Evolutionary conservation across 2,329 filamentous ascomycete species (phyloP).

Genomic region (Sclerotinia borealis): DNA sequence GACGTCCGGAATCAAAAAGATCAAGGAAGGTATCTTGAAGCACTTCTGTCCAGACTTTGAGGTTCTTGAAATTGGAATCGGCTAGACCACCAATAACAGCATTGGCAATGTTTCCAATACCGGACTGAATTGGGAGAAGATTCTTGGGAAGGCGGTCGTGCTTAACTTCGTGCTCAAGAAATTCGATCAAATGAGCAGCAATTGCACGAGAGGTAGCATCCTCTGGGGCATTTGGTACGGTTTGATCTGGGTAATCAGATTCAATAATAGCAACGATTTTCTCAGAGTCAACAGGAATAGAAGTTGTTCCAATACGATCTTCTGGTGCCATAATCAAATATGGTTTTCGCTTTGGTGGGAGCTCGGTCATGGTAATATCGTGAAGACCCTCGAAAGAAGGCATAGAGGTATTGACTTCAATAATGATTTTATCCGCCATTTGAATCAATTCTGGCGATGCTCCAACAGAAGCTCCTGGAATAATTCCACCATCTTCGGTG

Average conservation of each 20-base stretch:
- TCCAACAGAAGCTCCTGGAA: slow-evolving; percentile 79
- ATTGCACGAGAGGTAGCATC: slow-evolving; percentile 69
- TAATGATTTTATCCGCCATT: slow-evolving; percentile 89
- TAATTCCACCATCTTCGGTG: slow-evolving; percentile 81
- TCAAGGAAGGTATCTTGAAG: slow-evolving; percentile 88
- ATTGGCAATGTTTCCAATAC: slow-evolving; percentile 91
- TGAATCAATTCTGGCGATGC: slow-evolving; percentile 81
- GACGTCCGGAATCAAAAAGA: slow-evolving; percentile 79
- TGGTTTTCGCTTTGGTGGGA: slow-evolving; percentile 74
- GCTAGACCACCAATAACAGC: slow-evolving; percentile 80
- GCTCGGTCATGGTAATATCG: slow-evolving; percentile 84
- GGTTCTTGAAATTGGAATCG: slow-evolving; percentile 75
- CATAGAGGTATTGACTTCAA: slow-evolving; percentile 83
- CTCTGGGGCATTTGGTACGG: slow-evolving; percentile 67
- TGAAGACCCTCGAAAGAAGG: slow-evolving; percentile 83
- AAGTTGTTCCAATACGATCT: slow-evolving; percentile 76
- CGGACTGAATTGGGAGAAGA: slow-evolving; percentile 76
- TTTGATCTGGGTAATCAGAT: slow-evolving; percentile 74
- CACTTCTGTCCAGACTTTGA: slow-evolving; percentile 83
- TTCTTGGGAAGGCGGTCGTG: slow-evolving; percentile 71
- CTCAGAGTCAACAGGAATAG: slow-evolving; percentile 79
- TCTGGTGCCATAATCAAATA: slow-evolving; percentile 81
- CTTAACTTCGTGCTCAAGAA: slow-evolving; percentile 77
- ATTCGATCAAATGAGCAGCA: slow-evolving; percentile 74
- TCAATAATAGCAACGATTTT: slow-evolving; percentile 81